phyloP scores from a whole-genome alignment of 345 rosid genomes.

The Xanthoceras sorbifolium region DNA sequence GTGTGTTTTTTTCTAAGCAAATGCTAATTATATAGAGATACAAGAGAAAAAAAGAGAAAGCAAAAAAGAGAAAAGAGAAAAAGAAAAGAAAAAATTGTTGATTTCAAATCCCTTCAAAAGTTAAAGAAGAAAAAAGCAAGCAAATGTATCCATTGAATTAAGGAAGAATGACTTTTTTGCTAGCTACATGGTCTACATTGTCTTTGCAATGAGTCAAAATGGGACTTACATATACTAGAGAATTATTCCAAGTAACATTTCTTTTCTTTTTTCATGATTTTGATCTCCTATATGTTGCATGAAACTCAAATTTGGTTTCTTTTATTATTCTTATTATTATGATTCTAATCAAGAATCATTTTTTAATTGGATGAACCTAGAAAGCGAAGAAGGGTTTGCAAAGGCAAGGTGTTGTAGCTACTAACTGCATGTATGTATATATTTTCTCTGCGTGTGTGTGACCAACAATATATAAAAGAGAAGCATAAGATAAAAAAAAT shows the following conservation, averaged over 20 bases:
- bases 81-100: neutral
- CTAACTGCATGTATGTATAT: too few species aligned
- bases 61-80: neutral
- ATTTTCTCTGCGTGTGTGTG: neutral
- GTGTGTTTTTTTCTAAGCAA: neutral
- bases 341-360: neutral
- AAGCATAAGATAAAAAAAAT: too few species aligned
- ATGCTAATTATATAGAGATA: neutral
- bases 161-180: neutral
- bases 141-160: constrained; percentile 7
- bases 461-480: neutral
- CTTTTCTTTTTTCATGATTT: too few species aligned
- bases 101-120: neutral
- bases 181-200: neutral
- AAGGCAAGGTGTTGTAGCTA: neutral
- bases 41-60: neutral
- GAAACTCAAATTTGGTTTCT: neutral
- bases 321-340: neutral
- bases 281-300: neutral
- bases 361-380: neutral
- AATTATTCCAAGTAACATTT: neutral
- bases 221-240: neutral
- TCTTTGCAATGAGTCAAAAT: neutral
- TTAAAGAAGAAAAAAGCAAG: neutral
- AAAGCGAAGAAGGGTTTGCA: neutral